Percentiles rank a stretch among this genome's conserved stretches.
Evolutionary conservation across 768 basidiomycete genomes (phyloP).

Genomic region (Amylocystis lapponica): DNA sequence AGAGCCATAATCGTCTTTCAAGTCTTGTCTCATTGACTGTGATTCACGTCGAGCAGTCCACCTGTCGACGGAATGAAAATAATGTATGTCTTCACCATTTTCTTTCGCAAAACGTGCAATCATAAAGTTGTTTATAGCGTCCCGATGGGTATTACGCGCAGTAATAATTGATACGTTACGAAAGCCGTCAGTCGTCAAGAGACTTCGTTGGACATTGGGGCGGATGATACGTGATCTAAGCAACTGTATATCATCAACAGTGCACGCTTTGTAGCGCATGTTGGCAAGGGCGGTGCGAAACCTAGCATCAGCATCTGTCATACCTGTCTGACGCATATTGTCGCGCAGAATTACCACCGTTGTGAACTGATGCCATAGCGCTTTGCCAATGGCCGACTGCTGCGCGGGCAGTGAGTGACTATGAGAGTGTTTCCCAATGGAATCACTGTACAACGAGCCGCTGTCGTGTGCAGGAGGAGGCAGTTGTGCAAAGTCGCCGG

Average conservation of each 20-base stretch:
- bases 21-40: not conserved
- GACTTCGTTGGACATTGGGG: slow-evolving; percentile 1
- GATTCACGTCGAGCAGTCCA: not conserved
- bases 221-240: slow-evolving; percentile 22
- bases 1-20: not conserved
- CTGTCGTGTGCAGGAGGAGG: slow-evolving; percentile 22
- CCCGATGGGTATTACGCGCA: slow-evolving; percentile 29
- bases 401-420: not conserved
- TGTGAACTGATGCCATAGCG: slow-evolving; percentile 14
- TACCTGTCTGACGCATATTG: slow-evolving; percentile 12
- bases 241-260: slow-evolving; percentile 31
- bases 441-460: slow-evolving; percentile 17
- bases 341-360: slow-evolving; percentile 14
- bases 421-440: not conserved
- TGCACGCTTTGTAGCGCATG: slow-evolving; percentile 35
- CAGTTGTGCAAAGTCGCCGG: slow-evolving; percentile 42
- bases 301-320: slow-evolving; percentile 20
- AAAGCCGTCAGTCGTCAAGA: slow-evolving; percentile 18
- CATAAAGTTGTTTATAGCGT: slow-evolving; percentile 31
- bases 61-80: not conserved
- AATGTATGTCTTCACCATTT: slow-evolving; percentile 15
- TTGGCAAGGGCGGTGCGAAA: slow-evolving; percentile 29
- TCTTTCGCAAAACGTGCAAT: slow-evolving; percentile 29
- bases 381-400: slow-evolving; percentile 8
- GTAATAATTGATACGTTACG: slow-evolving; percentile 35